phyloP scores from a whole-genome alignment of 2,329 filamentous ascomycete genomes.

The Apiospora malaysiana region DNA sequence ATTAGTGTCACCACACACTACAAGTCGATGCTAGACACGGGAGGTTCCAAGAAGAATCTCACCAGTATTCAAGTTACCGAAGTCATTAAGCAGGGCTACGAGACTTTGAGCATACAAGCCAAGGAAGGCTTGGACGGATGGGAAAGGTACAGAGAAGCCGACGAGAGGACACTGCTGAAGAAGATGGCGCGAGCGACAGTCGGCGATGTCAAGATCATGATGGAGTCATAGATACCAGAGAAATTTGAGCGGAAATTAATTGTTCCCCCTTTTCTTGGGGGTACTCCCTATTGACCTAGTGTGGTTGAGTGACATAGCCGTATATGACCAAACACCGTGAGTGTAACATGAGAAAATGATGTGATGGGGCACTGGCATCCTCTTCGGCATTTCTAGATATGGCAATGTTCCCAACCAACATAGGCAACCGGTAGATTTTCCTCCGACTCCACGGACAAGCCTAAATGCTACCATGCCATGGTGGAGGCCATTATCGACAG shows the following conservation, averaged over 20 bases:
- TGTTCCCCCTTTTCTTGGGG: background rate
- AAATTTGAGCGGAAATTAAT: constrained; percentile 1
- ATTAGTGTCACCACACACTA: constrained; percentile 87
- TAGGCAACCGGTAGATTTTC: background rate
- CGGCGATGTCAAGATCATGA: constrained; percentile 58
- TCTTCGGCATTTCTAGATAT: background rate
- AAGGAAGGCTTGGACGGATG: constrained; percentile 86
- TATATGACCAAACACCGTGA: background rate
- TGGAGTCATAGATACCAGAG: constrained; percentile 44
- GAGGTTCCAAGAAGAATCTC: constrained; percentile 67
- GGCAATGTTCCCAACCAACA: background rate
- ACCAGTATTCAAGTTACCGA: constrained; percentile 85
- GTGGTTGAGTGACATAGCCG: background rate
- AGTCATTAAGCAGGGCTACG: constrained; percentile 95
- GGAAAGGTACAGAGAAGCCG: constrained; percentile 86
- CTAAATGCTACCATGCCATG: background rate
- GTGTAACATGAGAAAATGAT: background rate
- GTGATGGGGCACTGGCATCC: background rate
- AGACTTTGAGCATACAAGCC: constrained; percentile 89
- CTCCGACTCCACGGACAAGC: background rate
- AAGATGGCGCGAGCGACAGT: constrained; percentile 83
- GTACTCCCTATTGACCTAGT: background rate
- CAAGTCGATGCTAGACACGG: constrained; percentile 71
- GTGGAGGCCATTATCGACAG: background rate
- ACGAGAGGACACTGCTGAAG: constrained; percentile 85